Evolutionary conservation across 2,329 filamentous ascomycete species (phyloP).

Genomic region (Diplodia scrobiculata): DNA sequence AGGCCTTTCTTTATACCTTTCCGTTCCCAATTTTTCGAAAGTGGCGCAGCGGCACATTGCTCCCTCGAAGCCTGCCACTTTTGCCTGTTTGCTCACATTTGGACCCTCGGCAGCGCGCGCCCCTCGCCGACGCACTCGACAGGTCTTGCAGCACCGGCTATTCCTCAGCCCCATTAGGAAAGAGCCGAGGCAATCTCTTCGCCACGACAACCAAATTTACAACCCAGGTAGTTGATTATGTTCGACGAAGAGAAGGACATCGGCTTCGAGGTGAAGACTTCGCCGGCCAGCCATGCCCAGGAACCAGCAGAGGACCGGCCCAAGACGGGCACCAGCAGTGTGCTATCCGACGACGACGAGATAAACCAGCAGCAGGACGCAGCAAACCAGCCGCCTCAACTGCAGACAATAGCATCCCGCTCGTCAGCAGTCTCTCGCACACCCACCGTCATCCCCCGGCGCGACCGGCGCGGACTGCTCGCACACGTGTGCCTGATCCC

Average conservation of each 20-base stretch:
- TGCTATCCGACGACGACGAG: slow-evolving; percentile 30
- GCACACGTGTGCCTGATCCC: slow-evolving; percentile 70
- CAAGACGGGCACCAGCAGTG: slow-evolving; percentile 36
- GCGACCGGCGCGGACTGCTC: slow-evolving; percentile 70
- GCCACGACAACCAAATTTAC: background rate
- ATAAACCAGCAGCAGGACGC: slow-evolving; percentile 32
- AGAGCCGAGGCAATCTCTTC: background rate
- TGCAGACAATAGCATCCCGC: slow-evolving; percentile 31
- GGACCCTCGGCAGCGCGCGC: background rate
- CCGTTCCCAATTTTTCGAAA: background rate
- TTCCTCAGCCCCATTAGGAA: slow-evolving; percentile 15
- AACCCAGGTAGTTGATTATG: background rate
- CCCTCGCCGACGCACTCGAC: background rate
- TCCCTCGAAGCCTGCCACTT: background rate
- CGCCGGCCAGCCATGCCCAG: background rate
- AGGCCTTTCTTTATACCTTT: background rate
- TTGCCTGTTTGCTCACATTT: background rate
- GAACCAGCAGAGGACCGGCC: slow-evolving; percentile 27
- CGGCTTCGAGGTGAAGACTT: slow-evolving; percentile 8
- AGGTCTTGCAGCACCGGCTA: slow-evolving; percentile 6
- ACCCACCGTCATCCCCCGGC: slow-evolving; percentile 53
- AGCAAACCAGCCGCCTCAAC: slow-evolving; percentile 21
- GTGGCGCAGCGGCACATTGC: background rate
- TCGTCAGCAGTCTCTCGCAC: slow-evolving; percentile 44
- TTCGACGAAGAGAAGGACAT: slow-evolving; percentile 15